Evolutionary conservation across 1,139 yeast species (phyloP).

Genomic region (Suhomyces guaymorum): DNA sequence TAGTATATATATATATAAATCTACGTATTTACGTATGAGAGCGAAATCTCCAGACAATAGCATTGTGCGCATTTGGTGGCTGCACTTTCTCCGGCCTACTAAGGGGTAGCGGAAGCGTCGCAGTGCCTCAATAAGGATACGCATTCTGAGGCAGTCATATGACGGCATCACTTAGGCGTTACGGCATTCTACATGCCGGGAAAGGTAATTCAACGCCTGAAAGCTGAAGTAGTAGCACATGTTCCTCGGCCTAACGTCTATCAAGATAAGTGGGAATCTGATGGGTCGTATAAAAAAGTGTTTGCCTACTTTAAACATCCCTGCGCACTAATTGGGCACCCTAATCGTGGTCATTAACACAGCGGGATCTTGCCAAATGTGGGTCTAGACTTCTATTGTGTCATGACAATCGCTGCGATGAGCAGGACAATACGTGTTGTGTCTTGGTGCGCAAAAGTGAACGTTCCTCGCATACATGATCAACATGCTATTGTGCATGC

Average conservation of each 20-base stretch:
- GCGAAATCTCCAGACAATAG: conserved; percentile 12
- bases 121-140: neutral
- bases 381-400: conserved; percentile 3
- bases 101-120: conserved; percentile 1
- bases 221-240: too few relatives aligned
- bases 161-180: neutral
- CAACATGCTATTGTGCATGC: neutral
- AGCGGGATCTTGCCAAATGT: neutral
- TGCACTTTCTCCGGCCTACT: conserved; percentile 4
- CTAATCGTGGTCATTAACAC: neutral
- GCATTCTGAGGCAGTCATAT: neutral
- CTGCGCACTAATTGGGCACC: neutral
- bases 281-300: too few relatives aligned
- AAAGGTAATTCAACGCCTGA: too few relatives aligned
- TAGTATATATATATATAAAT: too few relatives aligned
- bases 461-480: neutral
- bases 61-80: conserved; percentile 4
- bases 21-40: conserved; percentile 4
- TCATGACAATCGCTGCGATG: neutral
- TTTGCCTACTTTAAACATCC: neutral
- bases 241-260: too few relatives aligned
- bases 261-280: too few relatives aligned
- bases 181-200: too few relatives aligned
- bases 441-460: neutral
- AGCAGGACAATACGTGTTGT: conserved; percentile 1